phyloP scores from a whole-genome alignment of 2,329 filamentous ascomycete species.

The Penicillium sp. region DNA sequence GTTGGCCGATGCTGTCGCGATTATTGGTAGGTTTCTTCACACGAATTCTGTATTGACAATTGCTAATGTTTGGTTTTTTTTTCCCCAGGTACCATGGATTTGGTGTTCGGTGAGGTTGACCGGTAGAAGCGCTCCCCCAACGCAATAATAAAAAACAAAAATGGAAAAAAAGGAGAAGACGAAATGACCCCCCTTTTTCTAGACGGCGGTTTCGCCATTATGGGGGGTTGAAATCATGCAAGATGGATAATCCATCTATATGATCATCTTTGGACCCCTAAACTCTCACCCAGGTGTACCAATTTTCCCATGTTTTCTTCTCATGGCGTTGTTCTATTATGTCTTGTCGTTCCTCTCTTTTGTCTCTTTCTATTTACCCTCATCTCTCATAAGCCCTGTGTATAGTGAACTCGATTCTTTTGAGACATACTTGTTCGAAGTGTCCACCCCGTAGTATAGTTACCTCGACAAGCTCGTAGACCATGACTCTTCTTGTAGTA shows the following conservation, averaged over 20 bases:
- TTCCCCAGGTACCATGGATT: slow-evolving; percentile 72
- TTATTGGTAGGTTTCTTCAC: slow-evolving; percentile 62
- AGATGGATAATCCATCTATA: slow-evolving; percentile 12
- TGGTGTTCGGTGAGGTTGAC: slow-evolving; percentile 76
- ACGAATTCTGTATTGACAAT: no score
- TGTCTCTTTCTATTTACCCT: slow-evolving; percentile 24
- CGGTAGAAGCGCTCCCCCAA: slow-evolving; percentile 39
- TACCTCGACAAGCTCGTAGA: not conserved
- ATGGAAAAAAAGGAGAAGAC: slow-evolving; percentile 20
- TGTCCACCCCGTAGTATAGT: not conserved
- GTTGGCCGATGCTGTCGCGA: slow-evolving; percentile 92
- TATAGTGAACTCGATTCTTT: slow-evolving; percentile 32
- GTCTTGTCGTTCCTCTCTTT: slow-evolving; percentile 22
- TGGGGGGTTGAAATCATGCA: slow-evolving; percentile 14
- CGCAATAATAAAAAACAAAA: slow-evolving; percentile 22
- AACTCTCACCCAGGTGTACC: slow-evolving; percentile 24
- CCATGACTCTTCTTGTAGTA: not conserved
- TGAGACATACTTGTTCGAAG: slow-evolving; percentile 7
- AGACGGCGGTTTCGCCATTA: slow-evolving; percentile 19
- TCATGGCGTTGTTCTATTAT: slow-evolving; percentile 38
- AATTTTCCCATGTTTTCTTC: slow-evolving; percentile 27
- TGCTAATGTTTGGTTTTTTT: slow-evolving; percentile 18
- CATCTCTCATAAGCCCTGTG: slow-evolving; percentile 29
- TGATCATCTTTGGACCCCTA: slow-evolving; percentile 21
- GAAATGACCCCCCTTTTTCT: slow-evolving; percentile 18